These are phyloP conservation scores for Alternaria incomplexa DNA, from an alignment of 2,329 filamentous ascomycete genomes.

Conservation along the genomic window DNA sequence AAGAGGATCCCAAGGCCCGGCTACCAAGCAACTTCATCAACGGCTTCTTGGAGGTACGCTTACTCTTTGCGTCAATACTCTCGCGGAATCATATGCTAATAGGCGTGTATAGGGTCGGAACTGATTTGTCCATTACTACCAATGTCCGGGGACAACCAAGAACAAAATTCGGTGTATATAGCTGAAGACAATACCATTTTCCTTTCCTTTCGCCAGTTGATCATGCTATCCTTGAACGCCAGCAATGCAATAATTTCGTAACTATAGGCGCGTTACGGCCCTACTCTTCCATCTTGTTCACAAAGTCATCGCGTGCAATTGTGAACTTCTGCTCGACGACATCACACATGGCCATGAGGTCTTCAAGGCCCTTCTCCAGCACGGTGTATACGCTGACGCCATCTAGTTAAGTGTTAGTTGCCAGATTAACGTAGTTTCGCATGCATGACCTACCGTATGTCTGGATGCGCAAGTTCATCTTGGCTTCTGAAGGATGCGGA, in stretches of 20 bases:
- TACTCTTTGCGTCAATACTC: too few species aligned
- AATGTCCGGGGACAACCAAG: constrained; percentile 15
- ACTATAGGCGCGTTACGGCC: not conserved
- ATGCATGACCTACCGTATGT: constrained; percentile 74
- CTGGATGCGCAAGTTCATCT: constrained; percentile 98
- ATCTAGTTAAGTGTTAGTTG: constrained; percentile 58
- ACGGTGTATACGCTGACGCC: constrained; percentile 82
- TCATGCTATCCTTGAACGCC: constrained; percentile 38
- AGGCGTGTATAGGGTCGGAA: constrained; percentile 45
- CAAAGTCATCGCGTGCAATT: constrained; percentile 68
- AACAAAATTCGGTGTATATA: constrained; percentile 41
- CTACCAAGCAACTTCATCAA: constrained; percentile 90
- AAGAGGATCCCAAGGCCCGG: constrained; percentile 76
- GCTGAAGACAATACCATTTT: constrained; percentile 45
- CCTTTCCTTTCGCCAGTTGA: constrained; percentile 36
- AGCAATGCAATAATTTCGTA: constrained; percentile 32
- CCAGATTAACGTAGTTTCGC: not conserved
- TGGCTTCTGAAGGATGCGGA: constrained; percentile 91
- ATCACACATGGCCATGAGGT: constrained; percentile 91
- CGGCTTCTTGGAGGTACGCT: constrained; percentile 87
- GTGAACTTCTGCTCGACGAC: constrained; percentile 91
- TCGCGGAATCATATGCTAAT: constrained; percentile 4
- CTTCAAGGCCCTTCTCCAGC: constrained; percentile 85
- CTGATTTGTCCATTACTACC: constrained; percentile 23
- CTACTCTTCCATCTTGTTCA: constrained; percentile 42